A percentile compares a stretch with the other conserved stretches of the same genome.
Evolutionary conservation across 352 stramenopile genomes (phyloP).

Genomic region (Phytophthora boehmeriae): DNA sequence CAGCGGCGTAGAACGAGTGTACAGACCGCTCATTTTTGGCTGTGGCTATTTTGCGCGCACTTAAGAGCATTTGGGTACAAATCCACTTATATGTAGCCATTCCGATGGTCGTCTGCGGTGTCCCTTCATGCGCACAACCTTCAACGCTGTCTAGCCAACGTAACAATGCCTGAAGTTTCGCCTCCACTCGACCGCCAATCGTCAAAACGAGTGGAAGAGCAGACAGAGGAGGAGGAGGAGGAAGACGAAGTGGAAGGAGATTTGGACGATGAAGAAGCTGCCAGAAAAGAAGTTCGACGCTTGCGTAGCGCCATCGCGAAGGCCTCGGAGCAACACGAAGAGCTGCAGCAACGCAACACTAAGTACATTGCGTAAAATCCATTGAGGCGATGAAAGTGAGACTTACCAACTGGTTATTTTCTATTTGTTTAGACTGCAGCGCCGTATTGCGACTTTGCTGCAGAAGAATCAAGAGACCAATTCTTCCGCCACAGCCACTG

Average conservation of each 20-base stretch:
- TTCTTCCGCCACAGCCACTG: not conserved
- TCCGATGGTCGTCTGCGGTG: not conserved
- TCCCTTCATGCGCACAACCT: not conserved
- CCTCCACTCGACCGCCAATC: too few relatives aligned
- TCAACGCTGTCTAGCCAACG: conserved; percentile 7
- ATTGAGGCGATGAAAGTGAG: not conserved
- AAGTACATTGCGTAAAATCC: conserved; percentile 37
- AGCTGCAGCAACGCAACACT: conserved; percentile 77
- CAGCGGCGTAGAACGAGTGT: conserved; percentile 12
- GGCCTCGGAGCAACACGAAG: conserved; percentile 56
- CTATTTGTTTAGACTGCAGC: conserved; percentile 58
- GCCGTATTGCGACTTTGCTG: conserved; percentile 69
- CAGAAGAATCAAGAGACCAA: conserved; percentile 72
- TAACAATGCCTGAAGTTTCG: conserved; percentile 10
- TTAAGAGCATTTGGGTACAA: not conserved
- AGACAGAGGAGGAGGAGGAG: conserved; percentile 9
- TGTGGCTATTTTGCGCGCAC: too few relatives aligned
- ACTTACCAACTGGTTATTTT: not conserved
- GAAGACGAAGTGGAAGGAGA: conserved; percentile 21
- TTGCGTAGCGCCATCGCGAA: conserved; percentile 62
- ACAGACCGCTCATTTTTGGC: conserved; percentile 30
- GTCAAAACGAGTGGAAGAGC: not conserved
- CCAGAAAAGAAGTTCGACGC: conserved; percentile 40
- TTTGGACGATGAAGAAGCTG: conserved; percentile 56
- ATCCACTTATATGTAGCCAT: conserved; percentile 10